Evolutionary conservation across 1,284 basidiomycete genomes (phyloP).

Genomic region (Ustilago esculenta): DNA sequence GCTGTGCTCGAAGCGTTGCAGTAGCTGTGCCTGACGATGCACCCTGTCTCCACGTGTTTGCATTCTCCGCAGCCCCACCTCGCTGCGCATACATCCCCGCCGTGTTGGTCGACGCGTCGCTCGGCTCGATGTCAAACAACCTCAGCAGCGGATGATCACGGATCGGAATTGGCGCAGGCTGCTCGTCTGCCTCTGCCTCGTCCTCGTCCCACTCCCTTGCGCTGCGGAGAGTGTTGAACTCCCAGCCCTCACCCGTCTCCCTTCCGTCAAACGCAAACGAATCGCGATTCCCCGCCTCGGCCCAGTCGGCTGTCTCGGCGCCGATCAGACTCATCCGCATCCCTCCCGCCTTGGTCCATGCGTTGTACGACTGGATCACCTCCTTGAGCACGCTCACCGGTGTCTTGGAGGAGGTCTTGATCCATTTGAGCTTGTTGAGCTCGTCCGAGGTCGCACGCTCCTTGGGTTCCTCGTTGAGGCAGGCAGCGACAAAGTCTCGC

Average conservation of each 20-base stretch:
- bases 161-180: constrained; percentile 30
- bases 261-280: constrained; percentile 55
- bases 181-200: constrained; percentile 21
- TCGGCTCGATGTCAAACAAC: constrained; percentile 46
- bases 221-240: constrained; percentile 44
- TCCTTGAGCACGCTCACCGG: constrained; percentile 78
- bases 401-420: constrained; percentile 78
- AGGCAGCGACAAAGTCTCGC: constrained; percentile 86
- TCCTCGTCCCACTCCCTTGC: constrained; percentile 35
- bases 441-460: constrained; percentile 90
- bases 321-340: constrained; percentile 78
- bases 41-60: constrained; percentile 16
- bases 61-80: constrained; percentile 6
- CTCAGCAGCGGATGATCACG: constrained; percentile 54
- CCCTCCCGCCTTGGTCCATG: constrained; percentile 82
- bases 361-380: constrained; percentile 78
- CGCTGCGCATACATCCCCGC: constrained; percentile 19
- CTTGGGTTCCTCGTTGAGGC: constrained; percentile 82
- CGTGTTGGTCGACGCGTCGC: constrained; percentile 8
- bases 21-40: background rate
- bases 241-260: constrained; percentile 56
- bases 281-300: constrained; percentile 46
- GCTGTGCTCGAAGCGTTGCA: constrained; percentile 15
- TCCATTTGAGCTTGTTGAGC: constrained; percentile 90
- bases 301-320: constrained; percentile 50